phyloP scores from a whole-genome alignment of 2,329 filamentous ascomycete genomes.

The Colletotrichum sp. region DNA sequence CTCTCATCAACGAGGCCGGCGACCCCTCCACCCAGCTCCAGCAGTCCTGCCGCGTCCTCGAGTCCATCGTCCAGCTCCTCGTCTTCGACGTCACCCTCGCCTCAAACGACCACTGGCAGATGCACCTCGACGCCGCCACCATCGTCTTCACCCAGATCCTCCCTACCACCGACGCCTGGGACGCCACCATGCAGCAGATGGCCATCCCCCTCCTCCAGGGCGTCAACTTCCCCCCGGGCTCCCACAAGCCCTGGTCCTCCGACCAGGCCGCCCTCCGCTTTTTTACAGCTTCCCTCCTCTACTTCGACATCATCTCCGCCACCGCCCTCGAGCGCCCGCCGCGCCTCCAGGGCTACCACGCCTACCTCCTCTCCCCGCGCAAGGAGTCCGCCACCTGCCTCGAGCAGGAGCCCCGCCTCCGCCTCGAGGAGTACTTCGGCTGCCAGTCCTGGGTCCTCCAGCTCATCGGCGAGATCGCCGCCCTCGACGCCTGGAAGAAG shows the following conservation, averaged over 20 bases:
- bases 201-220: slow-evolving; percentile 7
- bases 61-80: slow-evolving; percentile 58
- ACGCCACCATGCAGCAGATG: slow-evolving; percentile 33
- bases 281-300: slow-evolving; percentile 51
- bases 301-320: slow-evolving; percentile 55
- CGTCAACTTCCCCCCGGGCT: slow-evolving; percentile 17
- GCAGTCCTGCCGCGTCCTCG: slow-evolving; percentile 46
- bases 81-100: slow-evolving; percentile 54
- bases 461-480: slow-evolving; percentile 57
- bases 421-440: slow-evolving; percentile 43
- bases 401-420: slow-evolving; percentile 28
- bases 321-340: slow-evolving; percentile 49
- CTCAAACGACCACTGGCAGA: slow-evolving; percentile 53
- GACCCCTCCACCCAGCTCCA: slow-evolving; percentile 30
- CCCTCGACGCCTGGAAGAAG: slow-evolving; percentile 62
- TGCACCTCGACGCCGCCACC: slow-evolving; percentile 55
- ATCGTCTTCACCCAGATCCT: slow-evolving; percentile 54
- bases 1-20: slow-evolving; percentile 35
- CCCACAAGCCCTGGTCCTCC: slow-evolving; percentile 44
- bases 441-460: slow-evolving; percentile 60
- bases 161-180: slow-evolving; percentile 40
- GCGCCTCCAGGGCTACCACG: slow-evolving; percentile 46
- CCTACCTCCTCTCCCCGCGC: slow-evolving; percentile 39
- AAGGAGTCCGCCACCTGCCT: slow-evolving; percentile 14
- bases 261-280: slow-evolving; percentile 53